phyloP scores from a whole-genome alignment of 225 moss, liverwort and hornwort species.

The Sphagnum tenellum region DNA sequence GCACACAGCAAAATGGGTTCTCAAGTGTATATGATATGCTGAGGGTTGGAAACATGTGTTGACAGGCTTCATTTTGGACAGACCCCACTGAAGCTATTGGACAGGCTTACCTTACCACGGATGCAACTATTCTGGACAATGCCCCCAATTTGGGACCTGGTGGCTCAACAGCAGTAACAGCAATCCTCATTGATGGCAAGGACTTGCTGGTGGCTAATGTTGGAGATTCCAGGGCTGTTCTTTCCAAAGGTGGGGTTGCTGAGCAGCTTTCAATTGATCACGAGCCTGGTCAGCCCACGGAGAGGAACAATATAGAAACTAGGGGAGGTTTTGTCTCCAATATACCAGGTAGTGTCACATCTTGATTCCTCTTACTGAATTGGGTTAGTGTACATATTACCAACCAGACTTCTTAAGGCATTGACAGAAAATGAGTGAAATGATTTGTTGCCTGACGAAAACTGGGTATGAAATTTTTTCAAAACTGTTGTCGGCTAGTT shows the following conservation, averaged over 20 bases:
- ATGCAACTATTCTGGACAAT: conserved; percentile 60
- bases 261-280: conserved; percentile 88
- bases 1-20: no score
- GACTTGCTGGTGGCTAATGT: conserved; percentile 78
- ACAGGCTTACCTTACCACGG: conserved; percentile 75
- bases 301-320: conserved; percentile 54
- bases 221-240: conserved; percentile 90
- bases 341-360: conserved; percentile 64
- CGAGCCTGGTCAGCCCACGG: conserved; percentile 58
- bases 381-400: no score
- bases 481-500: no score
- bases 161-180: conserved; percentile 95
- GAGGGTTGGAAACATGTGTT: not conserved
- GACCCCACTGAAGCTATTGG: conserved; percentile 64
- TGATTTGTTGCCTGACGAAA: no score
- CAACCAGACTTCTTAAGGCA: no score
- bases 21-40: no score
- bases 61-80: conserved; percentile 67
- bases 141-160: conserved; percentile 81
- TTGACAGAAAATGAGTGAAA: no score
- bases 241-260: conserved; percentile 51
- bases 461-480: no score
- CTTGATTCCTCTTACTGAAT: not conserved
- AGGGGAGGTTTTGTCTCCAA: conserved; percentile 98
- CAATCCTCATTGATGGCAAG: conserved; percentile 73